Evolutionary conservation across 2,329 filamentous ascomycete genomes (phyloP), one percentile per base, ranked within the genome.

Genomic region (Penicillium digitatum): DNA sequence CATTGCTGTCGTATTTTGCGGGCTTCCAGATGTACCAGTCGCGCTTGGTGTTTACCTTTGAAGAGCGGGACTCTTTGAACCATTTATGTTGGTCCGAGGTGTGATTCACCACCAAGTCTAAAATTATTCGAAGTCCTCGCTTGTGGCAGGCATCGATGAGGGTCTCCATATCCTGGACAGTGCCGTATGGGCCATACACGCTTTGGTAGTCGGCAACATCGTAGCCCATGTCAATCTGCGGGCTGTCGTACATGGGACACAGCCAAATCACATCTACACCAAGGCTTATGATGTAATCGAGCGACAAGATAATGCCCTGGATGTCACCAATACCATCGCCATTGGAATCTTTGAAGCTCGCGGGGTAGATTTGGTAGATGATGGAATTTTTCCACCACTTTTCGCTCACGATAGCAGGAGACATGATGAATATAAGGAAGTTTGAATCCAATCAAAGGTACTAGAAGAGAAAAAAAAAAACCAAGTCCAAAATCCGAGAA

Each of bases 101-200:
- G 68, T 91, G 87, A 62, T 90, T 90, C 59, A 90, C 79, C 3
- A 90, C 87, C 1, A 90, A 75, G 65, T 90, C 87, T 24, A 89
- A 76, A 54, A 90, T 82, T n/a, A 89, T 70, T 53, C 80, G 81
- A 78, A 90, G 87, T 8, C 79, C 82, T 6, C 84, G 78, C 14
- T 76, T 70, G 56, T 86, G 83, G 20, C 80, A 76, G 52, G 78
- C 81, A 10, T 74, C 65, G 44, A 87, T 82, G 12, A 88, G 71
- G 0, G 69, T 67, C 48, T 87, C 82, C 39, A 87, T 78, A 61
- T 88, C 83, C 44, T 76, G 71, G 0, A 88, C 71, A 0, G 82
- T 84, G 26, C 86, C 86, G 61, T 87, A 88, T 0, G 79, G 78
- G 2, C 74, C 69, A 66, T 88, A 79, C 14, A 88, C 80, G 6